phyloP scores from a whole-genome alignment of 1,284 basidiomycete species.

The Cutaneotrichosporon spelunceum region DNA sequence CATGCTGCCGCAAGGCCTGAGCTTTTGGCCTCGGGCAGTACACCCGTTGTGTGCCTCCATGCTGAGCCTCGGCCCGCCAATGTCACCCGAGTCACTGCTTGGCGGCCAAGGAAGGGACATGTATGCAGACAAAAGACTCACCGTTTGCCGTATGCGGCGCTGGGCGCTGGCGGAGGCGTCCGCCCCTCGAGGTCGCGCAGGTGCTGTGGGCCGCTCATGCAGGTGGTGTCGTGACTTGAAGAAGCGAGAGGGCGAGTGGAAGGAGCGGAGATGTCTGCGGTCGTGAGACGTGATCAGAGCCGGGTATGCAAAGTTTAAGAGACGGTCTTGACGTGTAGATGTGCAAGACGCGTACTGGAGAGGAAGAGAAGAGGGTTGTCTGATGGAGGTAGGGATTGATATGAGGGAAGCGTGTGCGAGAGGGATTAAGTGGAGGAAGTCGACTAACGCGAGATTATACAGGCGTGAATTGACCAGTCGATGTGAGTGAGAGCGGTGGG shows the following conservation, averaged over 20 bases:
- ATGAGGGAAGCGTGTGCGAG: not conserved
- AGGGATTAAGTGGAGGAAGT: not conserved
- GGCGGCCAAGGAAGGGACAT: not conserved
- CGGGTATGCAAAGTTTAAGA: not conserved
- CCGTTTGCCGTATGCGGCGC: slow-evolving; percentile 83
- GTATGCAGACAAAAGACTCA: slow-evolving; percentile 46
- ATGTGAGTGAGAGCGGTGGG: slow-evolving; percentile 4
- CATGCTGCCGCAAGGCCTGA: not conserved
- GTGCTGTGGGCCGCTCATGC: slow-evolving; percentile 8
- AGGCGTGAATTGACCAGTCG: not conserved
- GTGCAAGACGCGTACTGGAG: slow-evolving; percentile 5
- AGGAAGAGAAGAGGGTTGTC: not conserved
- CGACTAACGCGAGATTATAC: slow-evolving; percentile 6
- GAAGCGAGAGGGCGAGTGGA: not conserved
- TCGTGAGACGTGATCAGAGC: not conserved
- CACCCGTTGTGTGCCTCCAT: not conserved
- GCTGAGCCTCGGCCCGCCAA: not conserved
- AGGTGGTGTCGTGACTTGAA: not conserved
- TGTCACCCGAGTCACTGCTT: not conserved
- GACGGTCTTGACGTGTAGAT: not conserved
- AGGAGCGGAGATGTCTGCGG: not conserved
- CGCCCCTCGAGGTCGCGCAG: slow-evolving; percentile 25
- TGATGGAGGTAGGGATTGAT: too few relatives aligned
- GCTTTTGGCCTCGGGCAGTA: not conserved
- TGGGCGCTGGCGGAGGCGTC: slow-evolving; percentile 77